Conservation (phyloP, 148 eudicot genomes). For the Oxyria digyna region DNA sequence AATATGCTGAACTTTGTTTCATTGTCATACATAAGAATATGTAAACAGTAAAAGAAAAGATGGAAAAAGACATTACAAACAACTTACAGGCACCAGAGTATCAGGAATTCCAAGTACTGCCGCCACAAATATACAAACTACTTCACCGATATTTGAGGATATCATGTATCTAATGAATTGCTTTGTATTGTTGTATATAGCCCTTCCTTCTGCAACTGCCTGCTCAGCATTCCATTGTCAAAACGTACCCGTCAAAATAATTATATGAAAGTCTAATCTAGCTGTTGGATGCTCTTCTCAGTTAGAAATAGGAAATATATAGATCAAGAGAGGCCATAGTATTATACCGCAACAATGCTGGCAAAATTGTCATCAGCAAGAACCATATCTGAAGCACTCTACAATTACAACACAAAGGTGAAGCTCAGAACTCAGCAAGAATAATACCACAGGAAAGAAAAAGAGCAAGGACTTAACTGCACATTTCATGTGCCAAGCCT, state of each 20-base stretch:
- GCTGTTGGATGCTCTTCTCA: background rate
- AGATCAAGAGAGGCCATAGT: background rate
- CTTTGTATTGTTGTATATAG: slow-evolving; percentile 97
- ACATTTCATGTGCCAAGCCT: background rate
- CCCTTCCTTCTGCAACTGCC: slow-evolving; percentile 99
- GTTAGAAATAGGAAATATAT: background rate
- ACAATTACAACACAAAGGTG: slow-evolving; percentile 12
- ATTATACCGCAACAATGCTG: slow-evolving; percentile 85
- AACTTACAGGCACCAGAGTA: slow-evolving; percentile 94
- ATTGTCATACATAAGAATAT: background rate
- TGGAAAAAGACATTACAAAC: background rate
- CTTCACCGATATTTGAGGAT: slow-evolving; percentile 99
- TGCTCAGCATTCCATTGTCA: slow-evolving; percentile 22
- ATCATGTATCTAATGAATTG: slow-evolving; percentile 99
- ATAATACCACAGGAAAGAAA: background rate
- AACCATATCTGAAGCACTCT: slow-evolving; percentile 99
- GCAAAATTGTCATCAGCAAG: slow-evolving; percentile 98
- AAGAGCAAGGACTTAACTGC: background rate
- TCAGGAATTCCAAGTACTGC: slow-evolving; percentile 99
- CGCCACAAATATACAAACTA: slow-evolving; percentile 97
- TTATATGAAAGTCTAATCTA: background rate
- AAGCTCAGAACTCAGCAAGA: background rate
- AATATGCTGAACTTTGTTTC: slow-evolving; percentile 1
- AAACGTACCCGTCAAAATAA: background rate
- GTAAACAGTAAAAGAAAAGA: background rate